Base-by-base conservation (phyloP, 2,329 filamentous ascomycete species). In the Diplodia mutila region DNA sequence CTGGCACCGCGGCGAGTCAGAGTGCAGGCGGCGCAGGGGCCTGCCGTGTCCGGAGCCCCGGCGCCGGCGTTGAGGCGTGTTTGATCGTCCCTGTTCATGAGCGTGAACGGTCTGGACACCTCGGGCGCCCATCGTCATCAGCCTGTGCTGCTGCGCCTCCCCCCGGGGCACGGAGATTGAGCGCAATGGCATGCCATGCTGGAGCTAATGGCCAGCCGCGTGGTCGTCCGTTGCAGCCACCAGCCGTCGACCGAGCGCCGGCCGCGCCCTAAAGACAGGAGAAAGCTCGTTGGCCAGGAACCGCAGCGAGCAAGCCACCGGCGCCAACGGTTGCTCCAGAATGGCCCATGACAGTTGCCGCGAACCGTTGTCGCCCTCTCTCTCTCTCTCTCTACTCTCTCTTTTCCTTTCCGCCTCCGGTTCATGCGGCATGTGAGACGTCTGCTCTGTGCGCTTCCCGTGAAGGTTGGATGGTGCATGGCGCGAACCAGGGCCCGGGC, bases 371-470 rank as follows among this genome's bases (percentile, higher is more conserved):
- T 29, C 29, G 29, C 29, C 29, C 29, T 29, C 29, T 29, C 4
- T 7, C 29, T 29, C 4, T 29, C 29, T 7, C 4, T 7, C 29
- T 29, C 29, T 7, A 29, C 29, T 29, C n/a, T n/a, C 29, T 29
- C 29, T 29, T 8, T 29, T 29, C 8, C 29, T 29, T 8, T 4
- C 29, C 5, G 29, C 29, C 32, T 34, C 32, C 32, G 32, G 32
- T 42, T 42, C 39, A 42, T 42, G 39, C 39, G 39, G 51, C 25
- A 16, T n/a, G 51, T 21, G 11, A 27, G 51, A 29, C 51, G 5
- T 25, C 34, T 32, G 53, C n/a, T 37, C 53, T 55, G 59, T 63
- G 59, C 59, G 59, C 59, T 51, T 63, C 59, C 59, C 59, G 59
- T 63, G 42, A 63, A 63, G 42, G 42, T 61, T 61, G 39, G 57